Evolutionary conservation across 164 flowering plant genomes (phyloP), one percentile per base, ranked within the genome.

Genomic region (Nelumbo lutea): DNA sequence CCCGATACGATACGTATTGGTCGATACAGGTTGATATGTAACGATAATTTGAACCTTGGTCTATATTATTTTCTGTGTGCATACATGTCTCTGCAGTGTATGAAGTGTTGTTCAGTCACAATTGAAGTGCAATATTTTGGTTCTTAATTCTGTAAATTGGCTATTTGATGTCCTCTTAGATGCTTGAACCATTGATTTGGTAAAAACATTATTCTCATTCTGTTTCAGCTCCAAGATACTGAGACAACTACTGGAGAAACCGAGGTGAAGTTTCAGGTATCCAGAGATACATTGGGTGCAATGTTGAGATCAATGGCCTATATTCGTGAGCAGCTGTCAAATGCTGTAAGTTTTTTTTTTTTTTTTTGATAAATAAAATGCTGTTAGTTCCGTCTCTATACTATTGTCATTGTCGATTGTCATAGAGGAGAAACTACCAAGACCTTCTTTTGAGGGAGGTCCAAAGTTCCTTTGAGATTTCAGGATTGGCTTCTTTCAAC

Each of bases 291-390:
- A 40, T 80, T 90, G 64, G 90, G 91, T 72, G 90, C 96, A 71
- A 87, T 90, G 93, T 71, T 90, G 81, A 83, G 96, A 78, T 90
- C 96, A 61, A 88, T 90, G 96, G 96, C 93, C 39, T 90, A 90
- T 73, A 90, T 90, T 44, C 90, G 91, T 6, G 93, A 90, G 80
- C 96, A 90, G 83, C 87, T 90, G 44, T 90, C 86, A 47, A 78
- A 50, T 73, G 58, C 71, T 51, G 90, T 86, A 85, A 82, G 86
- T 48, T 67, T 48, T 72, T 42, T 45, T 44, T 68, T n/a, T n/a
- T n/a, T 27, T 27, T 27, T 27, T 27, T 27, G 27, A 27, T 27
- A 27, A 27, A 27, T 27, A 27, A 27, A 27, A 27, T 27, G 27
- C 27, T 27, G 27, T 27, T 0, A 27, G 27, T 27, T 27, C 27